These are phyloP conservation scores for Spirogloea muscicola DNA, from an alignment of 139 green algal species.

Conservation along the genomic window DNA sequence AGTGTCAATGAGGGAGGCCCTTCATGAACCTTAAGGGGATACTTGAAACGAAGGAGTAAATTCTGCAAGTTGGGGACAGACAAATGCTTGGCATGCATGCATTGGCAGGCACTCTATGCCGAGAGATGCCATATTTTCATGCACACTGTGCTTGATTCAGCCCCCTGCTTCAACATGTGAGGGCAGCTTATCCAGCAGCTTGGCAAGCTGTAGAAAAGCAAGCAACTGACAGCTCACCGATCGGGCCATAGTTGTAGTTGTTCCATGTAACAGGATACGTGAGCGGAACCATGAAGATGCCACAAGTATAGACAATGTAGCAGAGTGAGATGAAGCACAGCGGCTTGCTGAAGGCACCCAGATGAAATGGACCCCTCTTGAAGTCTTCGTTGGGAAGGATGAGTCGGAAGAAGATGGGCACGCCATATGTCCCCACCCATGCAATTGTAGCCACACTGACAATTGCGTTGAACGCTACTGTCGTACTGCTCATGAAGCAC, in stretches of 20 bases:
- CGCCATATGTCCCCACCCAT: conserved; percentile 19
- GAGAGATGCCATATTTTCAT: not conserved
- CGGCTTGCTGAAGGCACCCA: conserved; percentile 10
- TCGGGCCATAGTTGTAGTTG: conserved; percentile 23
- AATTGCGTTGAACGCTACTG: conserved; percentile 15
- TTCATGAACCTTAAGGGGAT: no score
- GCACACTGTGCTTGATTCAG: not conserved
- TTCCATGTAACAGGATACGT: conserved; percentile 19
- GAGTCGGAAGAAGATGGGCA: conserved; percentile 12
- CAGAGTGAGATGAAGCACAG: not conserved
- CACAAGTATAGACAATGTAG: conserved; percentile 26
- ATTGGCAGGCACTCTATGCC: not conserved
- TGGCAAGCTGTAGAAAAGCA: not conserved
- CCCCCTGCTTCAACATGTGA: not conserved
- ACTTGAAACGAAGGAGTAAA: no score
- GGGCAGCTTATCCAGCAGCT: not conserved
- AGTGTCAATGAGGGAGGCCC: no score
- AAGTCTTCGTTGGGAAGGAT: not conserved
- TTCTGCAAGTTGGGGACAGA: not conserved
- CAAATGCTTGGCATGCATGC: not conserved
- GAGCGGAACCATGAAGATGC: conserved; percentile 14
- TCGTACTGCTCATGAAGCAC: no score
- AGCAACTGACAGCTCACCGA: conserved; percentile 2
- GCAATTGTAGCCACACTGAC: not conserved
- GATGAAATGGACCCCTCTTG: conserved; percentile 15